Evolutionary conservation across 2,329 filamentous ascomycete genomes (phyloP).

Genomic region (Eurotiales sp.): DNA sequence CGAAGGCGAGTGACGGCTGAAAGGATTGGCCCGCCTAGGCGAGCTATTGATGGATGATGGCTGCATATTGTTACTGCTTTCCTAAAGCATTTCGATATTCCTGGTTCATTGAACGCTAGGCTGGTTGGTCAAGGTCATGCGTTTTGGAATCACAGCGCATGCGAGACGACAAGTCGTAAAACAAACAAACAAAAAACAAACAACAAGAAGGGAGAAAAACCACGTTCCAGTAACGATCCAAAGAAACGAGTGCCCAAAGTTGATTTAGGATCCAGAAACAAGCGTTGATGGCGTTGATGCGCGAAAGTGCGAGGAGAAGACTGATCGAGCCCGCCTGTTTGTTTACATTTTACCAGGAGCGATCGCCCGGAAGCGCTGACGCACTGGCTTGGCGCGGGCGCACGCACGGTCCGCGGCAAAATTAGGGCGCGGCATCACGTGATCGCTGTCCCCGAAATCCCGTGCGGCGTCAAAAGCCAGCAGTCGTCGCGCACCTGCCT

Average conservation of each 20-base stretch:
- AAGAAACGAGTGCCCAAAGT: not conserved
- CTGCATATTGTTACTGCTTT: constrained; percentile 42
- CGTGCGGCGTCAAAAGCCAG: no score
- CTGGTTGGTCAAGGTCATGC: not conserved
- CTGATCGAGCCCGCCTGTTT: constrained; percentile 26
- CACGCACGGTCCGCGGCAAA: not conserved
- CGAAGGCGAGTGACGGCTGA: constrained; percentile 63
- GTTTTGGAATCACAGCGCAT: not conserved
- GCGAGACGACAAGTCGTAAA: not conserved
- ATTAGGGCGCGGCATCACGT: constrained; percentile 23
- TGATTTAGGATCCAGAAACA: not conserved
- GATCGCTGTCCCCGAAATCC: constrained; percentile 11
- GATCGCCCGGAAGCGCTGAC: not conserved
- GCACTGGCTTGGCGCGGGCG: not conserved
- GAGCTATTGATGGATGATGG: constrained; percentile 59
- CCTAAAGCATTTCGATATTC: constrained; percentile 14
- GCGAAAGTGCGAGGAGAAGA: not conserved
- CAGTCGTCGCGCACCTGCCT: constrained; percentile 18
- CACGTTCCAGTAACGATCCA: not conserved
- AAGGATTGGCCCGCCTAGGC: constrained; percentile 76
- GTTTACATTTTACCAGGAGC: constrained; percentile 32
- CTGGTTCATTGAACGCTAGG: constrained; percentile 6
- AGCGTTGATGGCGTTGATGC: not conserved
- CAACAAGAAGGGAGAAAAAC: no score
- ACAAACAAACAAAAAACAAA: not conserved